Percentiles rank a stretch among this genome's conserved stretches.
Evolutionary conservation across 1,139 yeast species (phyloP).

Genomic region (Blastobotrys proliferans): DNA sequence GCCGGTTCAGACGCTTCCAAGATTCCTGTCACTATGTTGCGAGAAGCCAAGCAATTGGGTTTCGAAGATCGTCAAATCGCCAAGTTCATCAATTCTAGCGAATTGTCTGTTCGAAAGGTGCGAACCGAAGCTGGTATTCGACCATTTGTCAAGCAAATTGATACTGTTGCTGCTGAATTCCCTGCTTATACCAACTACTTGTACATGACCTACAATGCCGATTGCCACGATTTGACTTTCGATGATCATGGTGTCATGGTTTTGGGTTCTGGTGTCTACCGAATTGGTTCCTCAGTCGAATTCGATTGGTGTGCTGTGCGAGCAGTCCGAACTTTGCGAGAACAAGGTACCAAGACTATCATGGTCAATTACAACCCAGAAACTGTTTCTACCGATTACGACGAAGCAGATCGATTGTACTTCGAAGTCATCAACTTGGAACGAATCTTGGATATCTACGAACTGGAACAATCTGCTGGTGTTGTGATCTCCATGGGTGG

Average conservation of each 20-base stretch:
- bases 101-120: slow-evolving; percentile 85
- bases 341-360: slow-evolving; percentile 81
- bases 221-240: slow-evolving; percentile 77
- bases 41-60: slow-evolving; percentile 94
- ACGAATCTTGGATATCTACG: slow-evolving; percentile 93
- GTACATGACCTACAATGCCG: slow-evolving; percentile 94
- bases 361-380: slow-evolving; percentile 99
- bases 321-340: slow-evolving; percentile 91
- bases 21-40: slow-evolving; percentile 56
- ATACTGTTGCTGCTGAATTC: slow-evolving; percentile 98
- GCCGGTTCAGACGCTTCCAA: slow-evolving; percentile 47
- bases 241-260: slow-evolving; percentile 88
- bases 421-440: slow-evolving; percentile 94
- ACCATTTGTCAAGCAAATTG: slow-evolving; percentile 96
- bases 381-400: slow-evolving; percentile 97
- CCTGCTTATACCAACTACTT: slow-evolving; percentile 95
- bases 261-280: slow-evolving; percentile 88
- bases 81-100: slow-evolving; percentile 81
- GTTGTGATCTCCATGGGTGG: slow-evolving; percentile 99
- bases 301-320: slow-evolving; percentile 97
- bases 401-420: slow-evolving; percentile 95
- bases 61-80: slow-evolving; percentile 98
- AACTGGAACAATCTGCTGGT: slow-evolving; percentile 85
- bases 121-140: slow-evolving; percentile 84
- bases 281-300: slow-evolving; percentile 93